Evolutionary conservation across 352 stramenopile species (phyloP).

Genomic region (Globisporangium apiculatum): DNA sequence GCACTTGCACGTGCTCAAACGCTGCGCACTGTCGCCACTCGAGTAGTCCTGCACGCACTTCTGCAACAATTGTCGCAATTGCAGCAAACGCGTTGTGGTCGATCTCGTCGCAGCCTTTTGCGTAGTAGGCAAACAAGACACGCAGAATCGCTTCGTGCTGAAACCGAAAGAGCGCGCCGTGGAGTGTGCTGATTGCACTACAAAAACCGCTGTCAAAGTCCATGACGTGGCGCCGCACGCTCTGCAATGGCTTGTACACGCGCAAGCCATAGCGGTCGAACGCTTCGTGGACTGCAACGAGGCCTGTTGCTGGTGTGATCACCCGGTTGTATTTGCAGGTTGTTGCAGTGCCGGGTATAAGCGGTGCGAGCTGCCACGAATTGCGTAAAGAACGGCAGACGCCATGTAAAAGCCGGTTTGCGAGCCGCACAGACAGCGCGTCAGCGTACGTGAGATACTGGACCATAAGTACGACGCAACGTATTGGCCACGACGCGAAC

Average conservation of each 20-base stretch:
- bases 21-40: constrained; percentile 41
- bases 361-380: constrained; percentile 40
- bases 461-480: constrained; percentile 17
- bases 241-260: constrained; percentile 32
- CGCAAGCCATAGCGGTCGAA: constrained; percentile 57
- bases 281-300: constrained; percentile 34
- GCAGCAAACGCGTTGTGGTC: constrained; percentile 40
- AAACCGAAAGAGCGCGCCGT: constrained; percentile 45
- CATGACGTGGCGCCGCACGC: constrained; percentile 43
- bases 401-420: constrained; percentile 29
- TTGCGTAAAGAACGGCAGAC: constrained; percentile 34
- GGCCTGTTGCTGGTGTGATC: constrained; percentile 29
- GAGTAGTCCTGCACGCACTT: constrained; percentile 32
- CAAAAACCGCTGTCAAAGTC: constrained; percentile 46
- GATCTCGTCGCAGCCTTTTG: constrained; percentile 23
- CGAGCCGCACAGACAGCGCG: constrained; percentile 31
- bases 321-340: constrained; percentile 30
- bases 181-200: constrained; percentile 38
- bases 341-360: constrained; percentile 22
- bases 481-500: constrained; percentile 20
- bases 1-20: constrained; percentile 5
- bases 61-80: constrained; percentile 52
- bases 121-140: constrained; percentile 30
- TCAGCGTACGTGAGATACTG: constrained; percentile 45
- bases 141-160: constrained; percentile 38